Conservation (phyloP, 2,329 filamentous ascomycete genomes). For the Coniella lustricola region DNA sequence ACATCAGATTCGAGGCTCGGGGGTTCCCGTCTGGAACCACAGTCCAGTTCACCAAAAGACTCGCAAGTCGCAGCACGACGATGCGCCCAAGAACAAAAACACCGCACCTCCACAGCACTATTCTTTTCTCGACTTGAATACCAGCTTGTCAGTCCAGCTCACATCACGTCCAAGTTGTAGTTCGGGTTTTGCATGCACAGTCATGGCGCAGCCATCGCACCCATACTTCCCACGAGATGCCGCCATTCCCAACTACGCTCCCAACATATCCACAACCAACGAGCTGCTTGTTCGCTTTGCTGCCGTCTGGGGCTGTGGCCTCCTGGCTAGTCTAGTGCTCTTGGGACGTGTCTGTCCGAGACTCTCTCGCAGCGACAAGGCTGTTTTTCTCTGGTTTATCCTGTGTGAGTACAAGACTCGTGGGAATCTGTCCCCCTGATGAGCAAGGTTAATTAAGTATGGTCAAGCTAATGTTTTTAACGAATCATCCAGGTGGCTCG, state of each 20-base stretch:
- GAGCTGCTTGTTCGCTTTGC: conserved; percentile 33
- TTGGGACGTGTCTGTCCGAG: conserved; percentile 25
- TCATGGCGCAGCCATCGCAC: conserved; percentile 25
- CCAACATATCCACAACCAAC: conserved; percentile 35
- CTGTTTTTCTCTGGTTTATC: conserved; percentile 46
- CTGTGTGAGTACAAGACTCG: conserved; percentile 36
- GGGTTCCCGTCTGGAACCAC: background rate
- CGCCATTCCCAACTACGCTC: conserved; percentile 35
- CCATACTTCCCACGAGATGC: conserved; percentile 44
- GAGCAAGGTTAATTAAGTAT: too few species aligned
- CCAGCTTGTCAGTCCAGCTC: too few species aligned
- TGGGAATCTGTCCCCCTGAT: background rate
- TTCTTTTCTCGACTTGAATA: too few species aligned
- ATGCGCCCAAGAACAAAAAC: too few species aligned
- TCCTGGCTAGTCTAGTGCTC: conserved; percentile 27
- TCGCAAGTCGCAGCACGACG: too few species aligned
- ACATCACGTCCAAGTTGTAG: too few species aligned
- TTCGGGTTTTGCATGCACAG: background rate
- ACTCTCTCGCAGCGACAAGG: conserved; percentile 33
- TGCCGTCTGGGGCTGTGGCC: conserved; percentile 28
- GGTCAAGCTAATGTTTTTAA: conserved; percentile 11
- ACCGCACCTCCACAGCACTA: too few species aligned
- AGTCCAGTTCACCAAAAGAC: too few species aligned
- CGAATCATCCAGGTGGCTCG: conserved; percentile 43
- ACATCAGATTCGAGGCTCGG: background rate